phyloP scores from a whole-genome alignment of 2,329 filamentous ascomycete species.

The Calonectria naviculata region DNA sequence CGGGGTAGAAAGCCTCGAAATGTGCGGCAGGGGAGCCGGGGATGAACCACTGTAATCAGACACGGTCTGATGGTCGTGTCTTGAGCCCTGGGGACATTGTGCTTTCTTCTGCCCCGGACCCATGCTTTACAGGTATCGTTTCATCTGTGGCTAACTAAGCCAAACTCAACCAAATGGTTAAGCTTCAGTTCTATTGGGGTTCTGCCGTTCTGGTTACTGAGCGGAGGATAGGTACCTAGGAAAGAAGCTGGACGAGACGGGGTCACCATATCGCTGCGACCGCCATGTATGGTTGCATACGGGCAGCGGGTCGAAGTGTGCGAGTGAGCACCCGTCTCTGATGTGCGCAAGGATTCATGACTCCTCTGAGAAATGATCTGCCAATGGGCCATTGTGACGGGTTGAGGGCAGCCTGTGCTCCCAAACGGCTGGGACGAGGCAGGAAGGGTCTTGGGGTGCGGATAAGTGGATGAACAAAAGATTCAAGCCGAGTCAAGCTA shows the following conservation, averaged over 20 bases:
- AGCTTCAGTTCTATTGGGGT: neutral
- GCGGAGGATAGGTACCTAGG: neutral
- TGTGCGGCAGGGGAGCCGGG: conserved; percentile 11
- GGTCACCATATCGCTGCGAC: neutral
- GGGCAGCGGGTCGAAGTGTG: conserved; percentile 20
- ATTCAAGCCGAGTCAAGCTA: neutral
- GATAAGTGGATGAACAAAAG: neutral
- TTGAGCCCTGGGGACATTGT: conserved; percentile 6
- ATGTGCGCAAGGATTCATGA: conserved; percentile 7
- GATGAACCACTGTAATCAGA: conserved; percentile 16
- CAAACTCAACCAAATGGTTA: neutral
- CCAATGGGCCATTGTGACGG: conserved; percentile 7
- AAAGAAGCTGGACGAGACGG: neutral
- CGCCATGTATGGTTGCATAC: conserved; percentile 11
- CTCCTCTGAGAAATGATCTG: conserved; percentile 8
- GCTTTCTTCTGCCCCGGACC: neutral
- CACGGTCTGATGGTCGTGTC: conserved; percentile 18
- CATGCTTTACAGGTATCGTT: neutral
- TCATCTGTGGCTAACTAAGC: neutral
- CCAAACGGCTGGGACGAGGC: conserved; percentile 16
- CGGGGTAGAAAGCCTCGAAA: conserved; percentile 8
- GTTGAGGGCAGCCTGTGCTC: conserved; percentile 24
- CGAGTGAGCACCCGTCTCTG: conserved; percentile 14
- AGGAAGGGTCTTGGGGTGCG: neutral
- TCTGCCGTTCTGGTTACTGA: neutral